Conservation (phyloP, 441 rosid genomes). For the Syzygium malaccense region DNA sequence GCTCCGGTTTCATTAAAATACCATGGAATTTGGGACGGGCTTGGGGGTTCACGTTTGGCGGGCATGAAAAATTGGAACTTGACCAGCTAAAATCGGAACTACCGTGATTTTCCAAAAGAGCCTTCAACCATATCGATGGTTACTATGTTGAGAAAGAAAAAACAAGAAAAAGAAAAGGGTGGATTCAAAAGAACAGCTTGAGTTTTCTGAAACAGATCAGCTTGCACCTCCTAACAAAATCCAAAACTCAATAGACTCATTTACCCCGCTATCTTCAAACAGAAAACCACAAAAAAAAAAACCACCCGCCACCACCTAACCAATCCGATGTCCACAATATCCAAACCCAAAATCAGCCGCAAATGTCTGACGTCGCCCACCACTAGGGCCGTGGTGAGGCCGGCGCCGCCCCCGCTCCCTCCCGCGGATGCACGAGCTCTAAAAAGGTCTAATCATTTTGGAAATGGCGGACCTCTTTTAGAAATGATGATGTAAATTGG, state of each 20-base stretch:
- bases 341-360: background rate
- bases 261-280: background rate
- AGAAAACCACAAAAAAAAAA: background rate
- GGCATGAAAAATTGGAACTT: background rate
- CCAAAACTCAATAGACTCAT: background rate
- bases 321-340: background rate
- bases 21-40: background rate
- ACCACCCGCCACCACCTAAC: background rate
- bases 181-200: too few species aligned
- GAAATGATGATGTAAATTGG: background rate
- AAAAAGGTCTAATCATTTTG: background rate
- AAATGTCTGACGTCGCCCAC: background rate
- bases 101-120: background rate
- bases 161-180: too few species aligned
- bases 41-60: background rate
- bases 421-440: background rate
- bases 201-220: background rate
- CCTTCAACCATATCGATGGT: background rate
- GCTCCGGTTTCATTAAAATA: background rate
- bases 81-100: background rate
- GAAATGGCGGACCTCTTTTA: too few species aligned
- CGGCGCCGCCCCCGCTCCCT: background rate
- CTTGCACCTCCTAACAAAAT: background rate
- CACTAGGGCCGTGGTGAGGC: background rate
- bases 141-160: background rate